Percentiles rank a stretch among this genome's conserved stretches.
These are phyloP conservation scores for Carex pumila DNA, from an alignment of 176 grass and related monocot species.

Conservation along the genomic window DNA sequence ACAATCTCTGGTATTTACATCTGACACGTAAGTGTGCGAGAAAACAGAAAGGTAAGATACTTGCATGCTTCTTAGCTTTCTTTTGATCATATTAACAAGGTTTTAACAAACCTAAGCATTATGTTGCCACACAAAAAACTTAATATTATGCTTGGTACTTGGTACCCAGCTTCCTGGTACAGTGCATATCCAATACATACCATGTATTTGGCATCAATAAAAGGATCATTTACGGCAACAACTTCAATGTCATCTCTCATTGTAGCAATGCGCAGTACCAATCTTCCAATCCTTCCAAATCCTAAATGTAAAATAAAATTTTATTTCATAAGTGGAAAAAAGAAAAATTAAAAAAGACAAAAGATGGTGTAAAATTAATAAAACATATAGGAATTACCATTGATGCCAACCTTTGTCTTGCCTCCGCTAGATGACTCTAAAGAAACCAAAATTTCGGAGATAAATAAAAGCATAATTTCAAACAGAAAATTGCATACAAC, in stretches of 20 bases:
- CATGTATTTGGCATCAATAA: constrained; percentile 97
- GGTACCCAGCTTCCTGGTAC: background rate
- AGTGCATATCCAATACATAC: constrained; percentile 31
- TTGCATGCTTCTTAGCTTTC: background rate
- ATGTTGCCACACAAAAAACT: background rate
- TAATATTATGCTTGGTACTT: background rate
- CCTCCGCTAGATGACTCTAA: constrained; percentile 59
- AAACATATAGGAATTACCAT: constrained; percentile 40
- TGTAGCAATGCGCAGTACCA: constrained; percentile 82
- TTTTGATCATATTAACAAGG: background rate
- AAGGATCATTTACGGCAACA: constrained; percentile 97
- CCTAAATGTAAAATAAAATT: constrained; percentile 35
- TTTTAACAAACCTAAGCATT: background rate
- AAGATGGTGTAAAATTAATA: background rate
- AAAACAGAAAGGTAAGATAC: background rate
- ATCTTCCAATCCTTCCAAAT: constrained; percentile 90
- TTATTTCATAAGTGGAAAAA: background rate
- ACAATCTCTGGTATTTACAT: background rate
- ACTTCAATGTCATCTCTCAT: constrained; percentile 95
- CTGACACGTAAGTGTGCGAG: background rate
- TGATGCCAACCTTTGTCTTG: constrained; percentile 87
- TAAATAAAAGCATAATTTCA: background rate
- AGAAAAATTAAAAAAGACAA: background rate
- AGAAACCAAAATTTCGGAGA: background rate
- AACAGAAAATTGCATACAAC: background rate